Conservation (phyloP, 1,284 basidiomycete genomes). For the Tremellales sp. region DNA sequence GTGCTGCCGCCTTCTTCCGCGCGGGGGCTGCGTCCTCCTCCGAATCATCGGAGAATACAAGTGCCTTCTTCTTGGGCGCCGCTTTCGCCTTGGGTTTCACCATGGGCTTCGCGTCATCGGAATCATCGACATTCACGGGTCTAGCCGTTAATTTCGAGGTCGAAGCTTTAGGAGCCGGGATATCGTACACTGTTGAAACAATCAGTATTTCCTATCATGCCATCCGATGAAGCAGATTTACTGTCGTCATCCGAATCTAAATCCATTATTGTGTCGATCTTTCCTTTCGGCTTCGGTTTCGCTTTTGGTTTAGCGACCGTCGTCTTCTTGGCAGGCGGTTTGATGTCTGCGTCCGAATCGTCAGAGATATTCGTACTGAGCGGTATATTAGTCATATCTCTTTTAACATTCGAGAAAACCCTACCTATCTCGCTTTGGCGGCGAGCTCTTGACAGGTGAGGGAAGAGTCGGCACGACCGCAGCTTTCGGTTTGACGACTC, state of each 20-base stretch:
- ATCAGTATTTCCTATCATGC: constrained; percentile 9
- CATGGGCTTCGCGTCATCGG: constrained; percentile 12
- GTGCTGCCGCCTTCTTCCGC: constrained; percentile 6
- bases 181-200: constrained; percentile 27
- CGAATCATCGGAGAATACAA: constrained; percentile 8
- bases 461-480: constrained; percentile 18
- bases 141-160: constrained; percentile 6
- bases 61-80: constrained; percentile 11
- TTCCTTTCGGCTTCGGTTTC: constrained; percentile 53
- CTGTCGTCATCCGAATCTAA: constrained; percentile 59
- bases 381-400: constrained; percentile 1
- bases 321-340: constrained; percentile 28
- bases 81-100: background rate
- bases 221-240: constrained; percentile 21
- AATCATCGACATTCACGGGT: constrained; percentile 8
- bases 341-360: constrained; percentile 25
- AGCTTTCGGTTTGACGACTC: constrained; percentile 44
- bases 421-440: constrained; percentile 10
- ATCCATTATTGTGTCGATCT: constrained; percentile 50
- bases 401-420: background rate
- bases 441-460: constrained; percentile 18
- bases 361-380: constrained; percentile 22
- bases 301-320: constrained; percentile 32
- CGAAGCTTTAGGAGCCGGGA: constrained; percentile 31
- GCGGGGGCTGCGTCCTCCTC: constrained; percentile 4